Evolutionary conservation across 805 yeast genomes (phyloP), one percentile per base, ranked within the genome.

Genomic region (Ogataea salicorniae): DNA sequence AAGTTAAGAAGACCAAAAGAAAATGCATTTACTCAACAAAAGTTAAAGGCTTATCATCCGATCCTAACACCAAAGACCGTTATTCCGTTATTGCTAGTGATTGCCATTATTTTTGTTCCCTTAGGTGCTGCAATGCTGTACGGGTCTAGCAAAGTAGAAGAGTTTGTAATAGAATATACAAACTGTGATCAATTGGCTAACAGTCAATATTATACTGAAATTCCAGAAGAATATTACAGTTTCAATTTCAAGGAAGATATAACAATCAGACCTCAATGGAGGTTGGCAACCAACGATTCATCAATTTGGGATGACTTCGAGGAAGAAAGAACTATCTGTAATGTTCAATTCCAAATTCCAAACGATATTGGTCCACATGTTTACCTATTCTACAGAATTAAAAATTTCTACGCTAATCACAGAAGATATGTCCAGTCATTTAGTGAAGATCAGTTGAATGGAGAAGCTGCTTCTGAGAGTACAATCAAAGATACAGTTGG

Each of bases 321-420:
- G 47, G 71, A 75, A 6, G 80, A 76, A 47, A 56, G 63, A 33
- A 64, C 78, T 50, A 72, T 75, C 5, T 92, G 99, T 67, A 71
- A 76, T 43, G 59, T 92, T 41, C 83, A 83, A 60, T 94, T 92
- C 67, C 76, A 79, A 50, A 69, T 90, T 34, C 95, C 96, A 17
- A 72, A 76, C 48, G 82, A 82, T 44, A 72, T 92, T 63, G 78
- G 83, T 31, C 79, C 84, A 2, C 89, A 95, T 6, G 71, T 91
- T 15, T 90, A 75, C 62, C 62, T 89, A 52, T 94, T 85, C 68
- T 92, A 92, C 70, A 81, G 82, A 56, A 70, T 92, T 56, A 87
- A 95, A 42, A 85, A 87, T 64, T 94, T 92, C 66, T 88, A 75
- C 66, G 96, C 95, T 62, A 92, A 94, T 68, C 99, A 92, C 70